Percentiles rank a stretch among this genome's conserved stretches.
These are phyloP conservation scores for Chaetomium olivaceum DNA, from an alignment of 2,329 filamentous ascomycete species.

Conservation along the genomic window DNA sequence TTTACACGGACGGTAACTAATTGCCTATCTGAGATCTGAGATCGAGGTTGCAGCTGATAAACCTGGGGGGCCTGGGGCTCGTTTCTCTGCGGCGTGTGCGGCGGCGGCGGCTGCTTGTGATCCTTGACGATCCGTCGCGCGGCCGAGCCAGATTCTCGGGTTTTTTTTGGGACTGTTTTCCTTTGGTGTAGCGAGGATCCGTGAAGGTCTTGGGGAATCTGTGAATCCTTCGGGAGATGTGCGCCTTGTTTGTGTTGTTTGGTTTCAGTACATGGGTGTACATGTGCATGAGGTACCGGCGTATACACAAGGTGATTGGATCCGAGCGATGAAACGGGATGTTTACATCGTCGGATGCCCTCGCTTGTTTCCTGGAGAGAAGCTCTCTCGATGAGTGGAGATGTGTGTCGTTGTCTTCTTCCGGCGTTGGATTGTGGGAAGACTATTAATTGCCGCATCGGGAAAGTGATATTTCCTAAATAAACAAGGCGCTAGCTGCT, in stretches of 20 bases:
- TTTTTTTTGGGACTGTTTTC: neutral
- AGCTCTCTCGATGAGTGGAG: neutral
- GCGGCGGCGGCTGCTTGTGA: constrained; percentile 4
- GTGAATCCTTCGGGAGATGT: constrained; percentile 1
- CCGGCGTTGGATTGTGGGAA: neutral
- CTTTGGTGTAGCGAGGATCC: neutral
- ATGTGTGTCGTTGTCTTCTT: neutral
- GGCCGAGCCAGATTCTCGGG: constrained; percentile 16
- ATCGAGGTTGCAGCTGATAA: neutral
- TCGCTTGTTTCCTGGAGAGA: neutral
- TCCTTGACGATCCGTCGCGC: constrained; percentile 6
- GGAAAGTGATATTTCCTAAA: neutral
- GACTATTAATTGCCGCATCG: neutral
- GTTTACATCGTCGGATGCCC: neutral
- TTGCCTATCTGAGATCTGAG: neutral
- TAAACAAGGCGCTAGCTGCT: too few relatives aligned
- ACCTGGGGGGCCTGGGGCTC: neutral
- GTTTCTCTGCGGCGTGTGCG: constrained; percentile 4
- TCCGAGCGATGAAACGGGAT: neutral
- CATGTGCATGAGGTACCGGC: neutral
- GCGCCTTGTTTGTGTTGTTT: neutral
- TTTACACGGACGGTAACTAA: too few relatives aligned
- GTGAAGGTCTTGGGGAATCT: neutral
- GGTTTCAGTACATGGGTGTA: neutral
- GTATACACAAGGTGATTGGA: too few relatives aligned